Percentiles rank a stretch among this genome's conserved stretches.
Evolutionary conservation across 352 stramenopile species (phyloP).

Genomic region (Phytophthora pisi): DNA sequence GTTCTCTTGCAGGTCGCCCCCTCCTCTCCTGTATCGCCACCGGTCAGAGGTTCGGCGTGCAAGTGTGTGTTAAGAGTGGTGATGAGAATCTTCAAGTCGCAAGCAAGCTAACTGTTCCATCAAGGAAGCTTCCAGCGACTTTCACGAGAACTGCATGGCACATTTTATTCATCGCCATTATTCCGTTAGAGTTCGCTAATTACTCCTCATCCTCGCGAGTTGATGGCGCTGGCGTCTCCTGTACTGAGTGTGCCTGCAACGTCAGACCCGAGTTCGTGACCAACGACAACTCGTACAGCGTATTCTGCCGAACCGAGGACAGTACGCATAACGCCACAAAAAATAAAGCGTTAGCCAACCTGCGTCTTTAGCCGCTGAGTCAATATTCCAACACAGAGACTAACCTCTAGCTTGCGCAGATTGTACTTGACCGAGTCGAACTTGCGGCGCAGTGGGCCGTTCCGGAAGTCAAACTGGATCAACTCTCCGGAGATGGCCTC

Average conservation of each 20-base stretch:
- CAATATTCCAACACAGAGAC: not conserved
- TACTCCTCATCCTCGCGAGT: constrained; percentile 32
- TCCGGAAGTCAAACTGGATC: constrained; percentile 95
- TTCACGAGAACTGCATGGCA: too few relatives aligned
- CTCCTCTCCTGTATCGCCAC: too few relatives aligned
- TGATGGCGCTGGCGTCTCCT: constrained; percentile 32
- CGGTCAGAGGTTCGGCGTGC: too few relatives aligned
- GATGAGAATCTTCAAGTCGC: too few relatives aligned
- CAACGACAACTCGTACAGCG: constrained; percentile 94
- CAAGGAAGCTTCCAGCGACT: too few relatives aligned
- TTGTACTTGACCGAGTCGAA: constrained; percentile 97
- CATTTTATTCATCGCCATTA: too few relatives aligned
- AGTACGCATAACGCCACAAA: not conserved
- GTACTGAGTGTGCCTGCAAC: constrained; percentile 49
- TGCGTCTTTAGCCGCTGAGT: not conserved
- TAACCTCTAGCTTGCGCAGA: constrained; percentile 91
- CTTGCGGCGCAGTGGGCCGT: constrained; percentile 91
- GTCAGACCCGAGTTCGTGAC: constrained; percentile 65
- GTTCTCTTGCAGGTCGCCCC: too few relatives aligned
- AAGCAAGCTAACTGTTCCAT: too few relatives aligned
- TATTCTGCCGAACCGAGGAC: constrained; percentile 62
- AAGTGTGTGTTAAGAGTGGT: too few relatives aligned
- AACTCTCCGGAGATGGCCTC: constrained; percentile 88
- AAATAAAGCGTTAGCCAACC: not conserved
- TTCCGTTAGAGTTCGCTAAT: not conserved